Evolutionary conservation across 163 green algal genomes (phyloP).

Genomic region (Volvox carteri): DNA sequence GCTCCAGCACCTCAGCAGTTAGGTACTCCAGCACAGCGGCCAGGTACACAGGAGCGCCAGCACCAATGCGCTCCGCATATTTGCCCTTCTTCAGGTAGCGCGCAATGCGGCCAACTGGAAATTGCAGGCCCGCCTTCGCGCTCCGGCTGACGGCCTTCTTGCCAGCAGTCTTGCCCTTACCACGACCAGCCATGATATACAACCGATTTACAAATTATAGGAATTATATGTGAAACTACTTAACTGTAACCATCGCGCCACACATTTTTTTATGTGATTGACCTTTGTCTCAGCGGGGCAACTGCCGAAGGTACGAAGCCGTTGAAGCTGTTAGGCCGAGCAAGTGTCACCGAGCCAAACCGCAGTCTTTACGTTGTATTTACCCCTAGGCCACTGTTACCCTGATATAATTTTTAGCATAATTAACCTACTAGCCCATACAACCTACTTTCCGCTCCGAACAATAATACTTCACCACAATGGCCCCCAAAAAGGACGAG

Average conservation of each 20-base stretch:
- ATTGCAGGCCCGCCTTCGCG: conserved; percentile 9
- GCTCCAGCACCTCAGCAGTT: no score
- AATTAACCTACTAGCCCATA: no score
- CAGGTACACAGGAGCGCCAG: no score
- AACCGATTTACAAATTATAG: background rate
- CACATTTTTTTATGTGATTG: background rate
- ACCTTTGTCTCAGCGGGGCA: background rate
- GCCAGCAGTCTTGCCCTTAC: conserved; percentile 16
- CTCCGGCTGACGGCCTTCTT: conserved; percentile 13
- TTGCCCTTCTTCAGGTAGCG: no score
- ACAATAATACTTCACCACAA: background rate
- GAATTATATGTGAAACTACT: background rate
- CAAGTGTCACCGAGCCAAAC: background rate
- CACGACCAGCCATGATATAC: conserved; percentile 1
- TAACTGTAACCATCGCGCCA: background rate
- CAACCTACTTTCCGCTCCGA: no score
- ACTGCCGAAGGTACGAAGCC: no score
- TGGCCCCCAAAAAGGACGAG: conserved; percentile 7
- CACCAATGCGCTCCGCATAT: conserved; percentile 3
- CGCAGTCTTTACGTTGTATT: background rate
- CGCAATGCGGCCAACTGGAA: no score
- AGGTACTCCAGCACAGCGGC: no score
- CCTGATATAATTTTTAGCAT: background rate
- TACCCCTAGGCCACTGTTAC: background rate
- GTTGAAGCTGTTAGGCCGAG: background rate